Evolutionary conservation across 345 rosid genomes (phyloP).

Genomic region (Pelargonium nanum): DNA sequence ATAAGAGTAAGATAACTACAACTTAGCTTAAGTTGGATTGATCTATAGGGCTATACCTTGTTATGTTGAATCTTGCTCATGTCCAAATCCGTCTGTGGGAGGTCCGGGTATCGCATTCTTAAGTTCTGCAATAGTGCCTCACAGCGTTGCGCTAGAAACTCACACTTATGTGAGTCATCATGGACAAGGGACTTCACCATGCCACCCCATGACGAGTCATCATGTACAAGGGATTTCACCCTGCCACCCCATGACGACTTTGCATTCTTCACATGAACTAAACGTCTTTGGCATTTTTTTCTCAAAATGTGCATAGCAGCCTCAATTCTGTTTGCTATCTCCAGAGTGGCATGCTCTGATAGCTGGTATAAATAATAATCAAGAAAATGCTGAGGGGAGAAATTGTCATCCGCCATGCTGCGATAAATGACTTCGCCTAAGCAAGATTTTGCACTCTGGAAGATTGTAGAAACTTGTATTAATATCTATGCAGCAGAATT

Average conservation of each 20-base stretch:
- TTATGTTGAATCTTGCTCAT: constrained; percentile 27
- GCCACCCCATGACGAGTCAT: no score
- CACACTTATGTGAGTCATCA: constrained; percentile 8
- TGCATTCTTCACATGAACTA: constrained; percentile 1
- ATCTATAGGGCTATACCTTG: constrained; percentile 16
- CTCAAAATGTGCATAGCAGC: constrained; percentile 39
- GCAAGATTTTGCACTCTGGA: constrained; percentile 32
- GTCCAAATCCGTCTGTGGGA: constrained; percentile 18
- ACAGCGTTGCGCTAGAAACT: constrained; percentile 15
- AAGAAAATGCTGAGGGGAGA: constrained; percentile 25
- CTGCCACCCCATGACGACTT: constrained; percentile 20
- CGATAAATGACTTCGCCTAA: constrained; percentile 24
- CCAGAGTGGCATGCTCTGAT: constrained; percentile 35
- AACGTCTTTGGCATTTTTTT: constrained; percentile 18
- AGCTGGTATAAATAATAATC: constrained; percentile 22
- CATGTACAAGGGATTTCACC: constrained; percentile 23
- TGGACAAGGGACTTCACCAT: background rate
- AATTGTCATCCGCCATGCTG: constrained; percentile 20
- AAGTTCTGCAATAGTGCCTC: constrained; percentile 17
- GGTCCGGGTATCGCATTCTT: constrained; percentile 11
- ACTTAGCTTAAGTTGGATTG: background rate
- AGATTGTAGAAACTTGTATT: constrained; percentile 3
- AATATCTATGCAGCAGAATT: background rate
- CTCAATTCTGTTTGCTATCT: constrained; percentile 33
- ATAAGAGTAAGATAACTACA: background rate